These are phyloP conservation scores for Phaffia rhodozyma DNA, from an alignment of 1,284 basidiomycete genomes.

Conservation along the genomic window DNA sequence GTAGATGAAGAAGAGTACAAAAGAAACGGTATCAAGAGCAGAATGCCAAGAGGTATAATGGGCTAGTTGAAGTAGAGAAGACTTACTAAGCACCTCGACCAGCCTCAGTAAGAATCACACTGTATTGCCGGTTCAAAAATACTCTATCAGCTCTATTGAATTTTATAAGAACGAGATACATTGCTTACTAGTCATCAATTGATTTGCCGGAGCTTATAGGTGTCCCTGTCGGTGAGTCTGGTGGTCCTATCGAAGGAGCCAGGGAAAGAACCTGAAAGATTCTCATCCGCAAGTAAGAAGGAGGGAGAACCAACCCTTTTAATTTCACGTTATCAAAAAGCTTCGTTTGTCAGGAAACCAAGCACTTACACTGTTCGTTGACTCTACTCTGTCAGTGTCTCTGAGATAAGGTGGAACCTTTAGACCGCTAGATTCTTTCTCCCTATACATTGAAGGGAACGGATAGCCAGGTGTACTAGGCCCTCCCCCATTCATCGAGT, in stretches of 20 bases:
- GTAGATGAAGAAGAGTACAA: constrained; percentile 40
- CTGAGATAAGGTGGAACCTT: constrained; percentile 10
- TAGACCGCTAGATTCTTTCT: neutral
- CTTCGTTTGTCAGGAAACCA: neutral
- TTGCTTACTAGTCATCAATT: constrained; percentile 14
- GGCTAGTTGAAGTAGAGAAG: neutral
- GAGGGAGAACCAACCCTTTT: neutral
- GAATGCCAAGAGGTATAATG: neutral
- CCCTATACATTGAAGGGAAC: neutral
- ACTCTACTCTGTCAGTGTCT: constrained; percentile 6
- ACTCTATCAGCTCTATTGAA: no score
- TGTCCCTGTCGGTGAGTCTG: neutral
- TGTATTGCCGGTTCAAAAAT: neutral
- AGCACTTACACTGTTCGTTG: constrained; percentile 5
- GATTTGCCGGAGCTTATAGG: constrained; percentile 1
- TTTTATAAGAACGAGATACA: no score
- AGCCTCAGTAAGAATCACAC: constrained; percentile 9
- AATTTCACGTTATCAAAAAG: no score
- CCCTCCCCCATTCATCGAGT: constrained; percentile 5
- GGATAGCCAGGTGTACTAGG: constrained; percentile 1
- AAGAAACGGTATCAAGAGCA: neutral
- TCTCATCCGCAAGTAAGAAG: neutral
- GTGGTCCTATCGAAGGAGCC: constrained; percentile 10
- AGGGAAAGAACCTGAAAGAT: constrained; percentile 5
- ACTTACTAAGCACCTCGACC: constrained; percentile 13